Percentiles rank a stretch among this genome's conserved stretches.
These are phyloP conservation scores for Backusella psychrophila DNA, from an alignment of 192 early-diverging fungal species.

Conservation along the genomic window DNA sequence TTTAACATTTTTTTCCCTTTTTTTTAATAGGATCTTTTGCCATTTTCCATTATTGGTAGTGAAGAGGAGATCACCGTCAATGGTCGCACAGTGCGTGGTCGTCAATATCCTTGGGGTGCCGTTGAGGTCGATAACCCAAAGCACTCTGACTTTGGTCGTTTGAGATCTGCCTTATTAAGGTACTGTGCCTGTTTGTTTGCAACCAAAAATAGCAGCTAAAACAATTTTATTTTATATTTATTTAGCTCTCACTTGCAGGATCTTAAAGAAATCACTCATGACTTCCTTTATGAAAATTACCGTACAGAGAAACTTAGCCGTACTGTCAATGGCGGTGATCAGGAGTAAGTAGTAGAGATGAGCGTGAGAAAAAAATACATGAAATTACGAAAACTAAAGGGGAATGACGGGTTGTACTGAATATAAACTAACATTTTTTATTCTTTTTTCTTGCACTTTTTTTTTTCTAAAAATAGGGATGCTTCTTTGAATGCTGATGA, in stretches of 20 bases:
- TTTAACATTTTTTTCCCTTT: neutral
- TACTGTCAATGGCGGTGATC: conserved; percentile 50
- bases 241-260: conserved; percentile 95
- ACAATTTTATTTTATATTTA: neutral
- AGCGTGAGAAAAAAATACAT: neutral
- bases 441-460: neutral
- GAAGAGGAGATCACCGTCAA: conserved; percentile 85
- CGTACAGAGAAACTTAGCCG: conserved; percentile 85
- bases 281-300: conserved; percentile 94
- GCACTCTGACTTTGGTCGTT: conserved; percentile 95
- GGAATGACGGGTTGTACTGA: neutral
- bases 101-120: conserved; percentile 94
- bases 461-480: conserved; percentile 14
- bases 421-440: neutral
- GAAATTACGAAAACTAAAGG: neutral
- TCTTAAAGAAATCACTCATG: conserved; percentile 95
- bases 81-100: conserved; percentile 87
- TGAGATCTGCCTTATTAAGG: conserved; percentile 87
- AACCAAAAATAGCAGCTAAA: neutral
- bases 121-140: conserved; percentile 98
- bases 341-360: conserved; percentile 16
- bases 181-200: conserved; percentile 10
- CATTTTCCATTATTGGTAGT: conserved; percentile 95
- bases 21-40: conserved; percentile 62
- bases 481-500: conserved; percentile 37